These are phyloP conservation scores for Calophaca sinica DNA, from an alignment of 306 rosid species.

Conservation along the genomic window DNA sequence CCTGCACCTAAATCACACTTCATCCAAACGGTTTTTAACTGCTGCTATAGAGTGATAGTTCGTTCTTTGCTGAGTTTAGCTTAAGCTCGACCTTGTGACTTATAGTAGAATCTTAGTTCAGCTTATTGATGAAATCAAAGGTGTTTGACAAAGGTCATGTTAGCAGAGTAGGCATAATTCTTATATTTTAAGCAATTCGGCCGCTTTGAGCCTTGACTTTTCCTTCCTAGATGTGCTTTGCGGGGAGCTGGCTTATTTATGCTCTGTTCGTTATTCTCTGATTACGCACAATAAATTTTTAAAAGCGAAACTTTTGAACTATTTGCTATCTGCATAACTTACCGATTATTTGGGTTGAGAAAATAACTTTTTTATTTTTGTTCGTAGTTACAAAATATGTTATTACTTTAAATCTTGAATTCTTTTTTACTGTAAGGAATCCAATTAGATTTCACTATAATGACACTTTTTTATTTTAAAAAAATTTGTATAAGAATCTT, in stretches of 20 bases:
- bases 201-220: neutral
- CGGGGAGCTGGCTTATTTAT: slow-evolving; percentile 8
- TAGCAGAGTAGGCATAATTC: slow-evolving; percentile 32
- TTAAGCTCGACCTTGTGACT: slow-evolving; percentile 33
- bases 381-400: no score
- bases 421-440: no score
- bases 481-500: no score
- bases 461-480: no score
- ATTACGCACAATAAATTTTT: slow-evolving; percentile 14
- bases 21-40: slow-evolving; percentile 37
- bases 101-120: slow-evolving; percentile 47
- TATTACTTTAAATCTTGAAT: no score
- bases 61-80: slow-evolving; percentile 33
- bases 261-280: slow-evolving; percentile 17
- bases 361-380: no score
- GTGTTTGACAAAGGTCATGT: slow-evolving; percentile 32
- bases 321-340: neutral
- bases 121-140: slow-evolving; percentile 43
- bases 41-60: slow-evolving; percentile 40
- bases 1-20: slow-evolving; percentile 3
- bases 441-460: no score
- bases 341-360: neutral
- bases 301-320: neutral
- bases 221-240: neutral
- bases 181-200: slow-evolving; percentile 38